Base-by-base conservation (phyloP, 352 stramenopile genomes). In the Aphanomyces astaci region DNA sequence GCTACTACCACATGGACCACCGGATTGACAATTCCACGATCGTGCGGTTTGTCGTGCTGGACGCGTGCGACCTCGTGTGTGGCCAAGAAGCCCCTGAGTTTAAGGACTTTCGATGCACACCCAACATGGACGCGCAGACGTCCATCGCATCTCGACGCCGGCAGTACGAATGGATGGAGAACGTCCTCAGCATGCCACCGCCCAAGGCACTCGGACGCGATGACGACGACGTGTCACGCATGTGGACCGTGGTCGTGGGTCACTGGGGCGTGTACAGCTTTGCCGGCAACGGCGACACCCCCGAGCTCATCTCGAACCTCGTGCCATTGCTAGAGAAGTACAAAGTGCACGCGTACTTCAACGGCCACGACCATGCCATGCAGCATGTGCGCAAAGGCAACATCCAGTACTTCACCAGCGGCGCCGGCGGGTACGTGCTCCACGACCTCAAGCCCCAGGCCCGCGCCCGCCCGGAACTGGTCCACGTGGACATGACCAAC, bases 181-280 rank as follows among this genome's bases (percentile, higher is more conserved):
- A 81, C 46, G 77, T 76, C 33, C 71, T 95, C 17, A 17, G 22
- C 27, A 53, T 55, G 25, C 77, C 72, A 33, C 78, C 80, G 10
- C 71, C 67, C 0, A 93, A 89, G 52, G 81, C 84, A 1, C 49
- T 73, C 3, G 30, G 36, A 43, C 84, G 80, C 11, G 75, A 68
- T n/a, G 19, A n/a, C 11, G 27, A 24, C 30, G 9, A 60, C 28
- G 7, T 94, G 11, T 82, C 91, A 15, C 77, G 74, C 56, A 92
- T 95, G 86, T 95, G 86, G 86, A 95, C 76, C 13, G 73, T 95
- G 15, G 84, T 93, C 9, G 81, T 93, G 39, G 84, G 84, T 15
- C 86, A 95, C 69, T 95, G 86, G 86, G 86, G 73, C 2, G 80
- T 95, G 22, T 92, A 90, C 75, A 93, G 84, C 67, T 93, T 84